Base-by-base conservation (phyloP, 176 grass and related monocot species). In the Areca catechu region DNA sequence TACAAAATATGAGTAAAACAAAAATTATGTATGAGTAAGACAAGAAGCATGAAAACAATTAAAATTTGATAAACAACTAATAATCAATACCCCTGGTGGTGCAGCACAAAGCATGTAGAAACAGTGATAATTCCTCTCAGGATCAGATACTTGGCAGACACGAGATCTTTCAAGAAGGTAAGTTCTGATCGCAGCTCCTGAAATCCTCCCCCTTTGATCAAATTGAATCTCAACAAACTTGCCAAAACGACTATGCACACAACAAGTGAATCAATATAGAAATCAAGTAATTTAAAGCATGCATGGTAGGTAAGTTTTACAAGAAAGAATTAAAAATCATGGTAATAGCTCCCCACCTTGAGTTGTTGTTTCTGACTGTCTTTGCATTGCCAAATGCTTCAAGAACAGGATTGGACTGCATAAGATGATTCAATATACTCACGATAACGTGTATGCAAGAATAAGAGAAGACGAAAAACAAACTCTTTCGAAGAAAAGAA, bases 341-440 rank as follows among this genome's bases (percentile, higher is more conserved):
- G 34, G 10, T 43, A 43, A 43, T 43, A 43, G 58, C 65, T 72
- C 65, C 53, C 61, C 66, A 88, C 93, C 93, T 97, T 19, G 93
- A 97, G 80, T 97, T 97, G 63, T 97, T 97, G 43, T 97, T 97
- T 80, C 93, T 85, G 53, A 97, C 87, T 57, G 93, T 97, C 75
- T 97, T 97, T 57, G 93, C 87, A 80, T 97, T 97, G 77, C 93
- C 93, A 82, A 97, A 97, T 85, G 93, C 93, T 84, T 97, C 93
- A 53, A 97, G 88, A 70, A 97, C 93, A 72, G 93, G 93, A 88
- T 97, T 97, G 62, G 93, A 97, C 93, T 97, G 83, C 23, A 54
- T 67, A 49, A 57, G 43, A 84, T 21, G 24, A 59, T 73, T 54
- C 16, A 28, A 50, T 15, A 55, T 15, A 49, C 9, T 22, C 49